Evolutionary conservation across 257 asterid species (phyloP), one percentile per base, ranked within the genome.

Genomic region (Solanum stenotomum): DNA sequence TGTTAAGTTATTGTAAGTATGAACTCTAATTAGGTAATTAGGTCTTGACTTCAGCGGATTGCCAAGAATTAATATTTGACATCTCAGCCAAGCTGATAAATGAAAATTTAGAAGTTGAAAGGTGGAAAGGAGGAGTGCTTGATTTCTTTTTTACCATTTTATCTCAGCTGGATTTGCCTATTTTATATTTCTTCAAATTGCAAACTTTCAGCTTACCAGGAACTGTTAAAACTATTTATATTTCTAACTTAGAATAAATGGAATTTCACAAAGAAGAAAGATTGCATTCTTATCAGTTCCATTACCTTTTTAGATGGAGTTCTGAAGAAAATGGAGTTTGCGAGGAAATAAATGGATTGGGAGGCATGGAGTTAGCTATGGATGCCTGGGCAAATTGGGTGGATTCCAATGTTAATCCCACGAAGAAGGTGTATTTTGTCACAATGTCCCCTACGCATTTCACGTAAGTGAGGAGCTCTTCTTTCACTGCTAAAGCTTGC

Each of bases 401-500:
- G 61, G 93, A 90, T 35, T 79, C 90, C 13, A 87, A 91, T 67
- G 91, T 94, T 52, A 95, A 97, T 89, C 94, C 95, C 49, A 68
- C 29, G 72, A 94, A 94, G 93, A 91, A 92, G 91, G 96, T 95
- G 49, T 96, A 96, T 89, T 97, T 96, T 85, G 95, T 96, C 37
- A 96, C 99, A 83, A 96, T 97, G 99, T 97, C 99, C 23, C 99
- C 99, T 65, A 97, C 98, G 29, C 99, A 97, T 94, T 78, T 89
- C 59, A 7, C 44, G 99, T 97, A 93, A 90, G 93, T 88, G 83
- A 68, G 35, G 6, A 44, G 37, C 86, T 42, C 33, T 81, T 61
- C 35, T 20, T 77, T 87, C 82, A 42, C 14, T 27, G 25, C 65
- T 31, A 34, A 68, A n/a, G 20, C 42, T 16, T 72, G 23, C 72